Percentiles rank a stretch among this genome's conserved stretches.
Evolutionary conservation across 371 early-diverging fungal species (phyloP).

Genomic region (Coemansia sp.): DNA sequence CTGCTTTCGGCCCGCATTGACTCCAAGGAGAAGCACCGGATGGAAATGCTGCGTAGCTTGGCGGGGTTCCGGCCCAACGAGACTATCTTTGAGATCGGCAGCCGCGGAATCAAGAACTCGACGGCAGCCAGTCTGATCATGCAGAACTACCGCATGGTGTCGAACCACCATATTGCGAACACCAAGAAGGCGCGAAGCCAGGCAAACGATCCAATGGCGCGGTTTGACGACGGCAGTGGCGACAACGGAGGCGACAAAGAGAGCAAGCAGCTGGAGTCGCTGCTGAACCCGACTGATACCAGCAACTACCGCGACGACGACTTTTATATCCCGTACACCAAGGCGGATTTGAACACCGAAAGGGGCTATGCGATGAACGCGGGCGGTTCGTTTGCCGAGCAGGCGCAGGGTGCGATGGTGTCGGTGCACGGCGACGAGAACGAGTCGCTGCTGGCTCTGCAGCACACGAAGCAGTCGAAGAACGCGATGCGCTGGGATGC

Average conservation of each 20-base stretch:
- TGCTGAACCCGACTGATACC: slow-evolving; percentile 30
- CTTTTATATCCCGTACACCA: slow-evolving; percentile 85
- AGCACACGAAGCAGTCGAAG: slow-evolving; percentile 41
- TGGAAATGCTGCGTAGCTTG: slow-evolving; percentile 68
- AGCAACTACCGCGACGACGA: slow-evolving; percentile 74
- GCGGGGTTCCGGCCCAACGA: slow-evolving; percentile 81
- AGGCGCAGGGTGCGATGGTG: slow-evolving; percentile 74
- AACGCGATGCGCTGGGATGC: slow-evolving; percentile 85
- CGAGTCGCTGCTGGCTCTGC: slow-evolving; percentile 54
- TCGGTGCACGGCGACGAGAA: slow-evolving; percentile 86
- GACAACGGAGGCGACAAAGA: neutral
- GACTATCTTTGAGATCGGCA: slow-evolving; percentile 92
- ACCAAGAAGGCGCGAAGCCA: slow-evolving; percentile 53
- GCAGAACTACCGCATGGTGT: slow-evolving; percentile 70
- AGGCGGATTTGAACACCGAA: slow-evolving; percentile 86
- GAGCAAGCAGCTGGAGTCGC: slow-evolving; percentile 34
- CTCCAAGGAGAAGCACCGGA: slow-evolving; percentile 59
- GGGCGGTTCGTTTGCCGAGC: slow-evolving; percentile 74
- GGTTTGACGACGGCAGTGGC: slow-evolving; percentile 9
- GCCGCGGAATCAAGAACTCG: slow-evolving; percentile 73
- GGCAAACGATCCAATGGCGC: slow-evolving; percentile 38
- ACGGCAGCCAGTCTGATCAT: slow-evolving; percentile 73
- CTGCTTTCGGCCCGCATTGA: slow-evolving; percentile 58
- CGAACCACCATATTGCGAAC: slow-evolving; percentile 62
- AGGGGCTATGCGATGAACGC: slow-evolving; percentile 83